Evolutionary conservation across 176 grass and related monocot species (phyloP), one percentile per base, ranked within the genome.

Genomic region (Phyllostachys edulis): DNA sequence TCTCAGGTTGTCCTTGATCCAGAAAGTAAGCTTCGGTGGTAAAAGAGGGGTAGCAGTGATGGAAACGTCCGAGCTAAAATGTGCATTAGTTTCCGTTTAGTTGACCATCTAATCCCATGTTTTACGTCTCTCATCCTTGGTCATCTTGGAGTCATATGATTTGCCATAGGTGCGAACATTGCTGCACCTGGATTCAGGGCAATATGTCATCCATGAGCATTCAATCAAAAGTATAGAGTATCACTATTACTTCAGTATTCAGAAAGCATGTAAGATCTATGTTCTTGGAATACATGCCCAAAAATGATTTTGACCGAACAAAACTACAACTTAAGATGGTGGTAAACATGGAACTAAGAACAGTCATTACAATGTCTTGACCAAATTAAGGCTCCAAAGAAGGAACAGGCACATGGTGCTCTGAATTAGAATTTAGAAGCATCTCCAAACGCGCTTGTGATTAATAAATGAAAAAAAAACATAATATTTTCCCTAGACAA

Each of bases 1-100:
- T 87, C 56, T 94, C 96, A 40, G 80, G 87, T 20, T 83, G 85
- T 29, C 93, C 91, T 66, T 94, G 87, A 89, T 76, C 96, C 96
- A 36, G 93, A 98, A 51, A 98, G 93, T 76, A 98, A 98, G 85
- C 83, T 98, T 86, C 69, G 47, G n/a, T 62, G 76, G 69, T 98
- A 98, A 72, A 95, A 94, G 72, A 91, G 82, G 36, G 83, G 89
- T 39, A 95, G 86, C 66, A 98, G 69, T 47, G 93, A 92, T 1
- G 96, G 96, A 79, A 98, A 98, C 42, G 88, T 95, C 69, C 89
- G 85, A 69, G 96, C 96, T 80, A 98, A 92, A 79, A 91, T 90
- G 65, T 93, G 91, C 96, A 98, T 92, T 18, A 94, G 69, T 90
- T 95, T 98, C 78, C 93, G 78, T 87, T 93, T 94, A 0, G 85